phyloP scores from a whole-genome alignment of 1,284 basidiomycete species.

The Ceratobasidium sp. region DNA sequence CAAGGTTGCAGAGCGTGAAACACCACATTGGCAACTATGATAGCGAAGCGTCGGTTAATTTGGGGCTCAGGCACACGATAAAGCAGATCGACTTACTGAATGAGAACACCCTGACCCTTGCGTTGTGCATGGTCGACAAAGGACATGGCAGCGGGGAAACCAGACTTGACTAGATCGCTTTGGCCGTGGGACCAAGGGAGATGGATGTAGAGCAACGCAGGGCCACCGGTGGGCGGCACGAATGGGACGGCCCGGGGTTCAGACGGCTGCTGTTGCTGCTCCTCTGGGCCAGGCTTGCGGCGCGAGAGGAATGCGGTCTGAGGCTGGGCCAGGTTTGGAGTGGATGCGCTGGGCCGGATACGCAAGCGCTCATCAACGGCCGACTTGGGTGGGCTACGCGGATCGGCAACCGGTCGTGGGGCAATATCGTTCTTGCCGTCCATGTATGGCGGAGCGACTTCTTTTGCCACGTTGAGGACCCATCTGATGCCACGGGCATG shows the following conservation, averaged over 20 bases:
- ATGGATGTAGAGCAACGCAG: constrained; percentile 88
- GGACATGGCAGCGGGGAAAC: constrained; percentile 78
- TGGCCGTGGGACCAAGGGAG: constrained; percentile 95
- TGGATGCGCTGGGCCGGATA: constrained; percentile 62
- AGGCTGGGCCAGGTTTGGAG: constrained; percentile 64
- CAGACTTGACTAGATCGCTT: constrained; percentile 77
- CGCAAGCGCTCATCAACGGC: constrained; percentile 58
- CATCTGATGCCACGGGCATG: constrained; percentile 76
- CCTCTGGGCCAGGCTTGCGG: constrained; percentile 43
- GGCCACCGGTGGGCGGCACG: constrained; percentile 68
- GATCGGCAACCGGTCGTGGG: constrained; percentile 46
- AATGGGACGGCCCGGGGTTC: constrained; percentile 47
- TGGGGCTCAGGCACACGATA: constrained; percentile 29
- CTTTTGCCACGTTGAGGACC: constrained; percentile 94
- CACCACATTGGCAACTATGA: constrained; percentile 90
- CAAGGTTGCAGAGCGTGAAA: constrained; percentile 91
- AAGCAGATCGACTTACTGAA: constrained; percentile 66
- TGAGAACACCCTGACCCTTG: constrained; percentile 78
- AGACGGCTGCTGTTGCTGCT: background rate
- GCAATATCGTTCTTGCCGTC: constrained; percentile 51
- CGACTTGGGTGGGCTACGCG: constrained; percentile 38
- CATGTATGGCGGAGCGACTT: constrained; percentile 77
- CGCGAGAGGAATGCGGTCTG: constrained; percentile 62
- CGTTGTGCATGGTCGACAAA: constrained; percentile 80
- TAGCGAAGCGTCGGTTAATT: constrained; percentile 42